These are phyloP conservation scores for Blastosporella zonata DNA, from an alignment of 1,284 basidiomycete species.

Conservation along the genomic window DNA sequence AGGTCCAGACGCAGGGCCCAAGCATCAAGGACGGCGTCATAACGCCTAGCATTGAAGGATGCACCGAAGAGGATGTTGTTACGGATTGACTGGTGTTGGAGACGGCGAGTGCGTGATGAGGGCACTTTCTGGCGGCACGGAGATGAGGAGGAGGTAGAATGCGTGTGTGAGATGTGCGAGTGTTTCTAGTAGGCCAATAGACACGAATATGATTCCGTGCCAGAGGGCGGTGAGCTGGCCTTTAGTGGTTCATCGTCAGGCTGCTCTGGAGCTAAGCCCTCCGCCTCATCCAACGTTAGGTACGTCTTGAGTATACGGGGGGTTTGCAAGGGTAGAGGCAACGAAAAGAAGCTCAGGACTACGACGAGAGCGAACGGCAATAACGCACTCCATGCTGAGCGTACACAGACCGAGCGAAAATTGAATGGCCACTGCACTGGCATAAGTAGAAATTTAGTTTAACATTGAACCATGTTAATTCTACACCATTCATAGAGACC, in stretches of 20 bases:
- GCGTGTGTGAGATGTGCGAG: slow-evolving; percentile 50
- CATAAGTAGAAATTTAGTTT: no score
- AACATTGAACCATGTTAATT: no score
- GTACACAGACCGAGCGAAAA: slow-evolving; percentile 49
- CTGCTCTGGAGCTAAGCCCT: slow-evolving; percentile 36
- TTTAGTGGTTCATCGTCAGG: not conserved
- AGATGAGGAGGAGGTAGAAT: slow-evolving; percentile 39
- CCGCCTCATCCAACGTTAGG: slow-evolving; percentile 58
- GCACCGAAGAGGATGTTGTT: slow-evolving; percentile 75
- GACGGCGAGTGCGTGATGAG: slow-evolving; percentile 81
- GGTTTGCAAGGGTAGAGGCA: slow-evolving; percentile 33
- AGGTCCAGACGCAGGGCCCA: slow-evolving; percentile 77
- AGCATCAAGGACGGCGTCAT: slow-evolving; percentile 38
- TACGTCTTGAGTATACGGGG: slow-evolving; percentile 43
- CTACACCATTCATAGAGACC: no score
- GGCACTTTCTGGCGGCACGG: no score
- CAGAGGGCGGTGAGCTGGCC: slow-evolving; percentile 39
- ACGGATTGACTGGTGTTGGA: slow-evolving; percentile 61
- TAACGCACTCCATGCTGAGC: slow-evolving; percentile 55
- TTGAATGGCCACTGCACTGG: no score
- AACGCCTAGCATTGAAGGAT: slow-evolving; percentile 53
- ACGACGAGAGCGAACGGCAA: slow-evolving; percentile 49
- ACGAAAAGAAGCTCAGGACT: slow-evolving; percentile 37
- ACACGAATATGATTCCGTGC: slow-evolving; percentile 51
- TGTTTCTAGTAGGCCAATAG: slow-evolving; percentile 46